Evolutionary conservation across 1,284 basidiomycete genomes (phyloP).

Genomic region (Mycena citricolor): DNA sequence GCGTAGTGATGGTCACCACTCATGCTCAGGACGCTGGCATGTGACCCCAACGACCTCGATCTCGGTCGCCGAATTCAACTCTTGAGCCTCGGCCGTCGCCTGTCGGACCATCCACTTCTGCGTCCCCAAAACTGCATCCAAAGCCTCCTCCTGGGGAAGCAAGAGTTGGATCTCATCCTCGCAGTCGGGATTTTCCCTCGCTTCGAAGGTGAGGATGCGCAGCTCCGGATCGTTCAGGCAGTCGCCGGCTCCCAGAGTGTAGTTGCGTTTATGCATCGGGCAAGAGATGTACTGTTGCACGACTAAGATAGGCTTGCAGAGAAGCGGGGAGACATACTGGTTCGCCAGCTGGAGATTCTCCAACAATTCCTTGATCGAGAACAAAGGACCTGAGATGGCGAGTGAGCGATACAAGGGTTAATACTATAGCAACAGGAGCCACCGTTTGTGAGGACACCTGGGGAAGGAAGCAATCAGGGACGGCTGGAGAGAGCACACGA

Average conservation of each 20-base stretch:
- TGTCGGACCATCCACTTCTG: constrained; percentile 62
- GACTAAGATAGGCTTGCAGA: constrained; percentile 7
- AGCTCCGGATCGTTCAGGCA: constrained; percentile 68
- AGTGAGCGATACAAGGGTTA: not conserved
- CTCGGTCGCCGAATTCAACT: constrained; percentile 39
- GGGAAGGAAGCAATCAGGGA: constrained; percentile 12
- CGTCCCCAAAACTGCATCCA: constrained; percentile 68
- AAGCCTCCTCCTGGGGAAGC: constrained; percentile 56
- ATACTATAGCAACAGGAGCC: not conserved
- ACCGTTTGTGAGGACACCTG: constrained; percentile 44
- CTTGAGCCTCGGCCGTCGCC: constrained; percentile 48
- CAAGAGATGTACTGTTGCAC: constrained; percentile 41
- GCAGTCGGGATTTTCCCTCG: constrained; percentile 43
- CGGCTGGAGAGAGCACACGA: constrained; percentile 6
- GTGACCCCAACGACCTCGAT: constrained; percentile 46
- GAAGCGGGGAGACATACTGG: constrained; percentile 23
- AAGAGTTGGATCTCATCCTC: constrained; percentile 48
- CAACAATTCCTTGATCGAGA: constrained; percentile 67
- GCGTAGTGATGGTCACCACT: too few relatives aligned
- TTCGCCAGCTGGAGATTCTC: constrained; percentile 54
- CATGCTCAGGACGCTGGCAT: not conserved
- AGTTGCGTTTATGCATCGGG: constrained; percentile 76
- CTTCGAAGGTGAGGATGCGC: constrained; percentile 67
- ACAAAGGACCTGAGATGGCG: constrained; percentile 69
- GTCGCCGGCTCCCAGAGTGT: constrained; percentile 55